phyloP scores from a whole-genome alignment of 2,329 filamentous ascomycete species.

The Pyrenochaeta sp. region DNA sequence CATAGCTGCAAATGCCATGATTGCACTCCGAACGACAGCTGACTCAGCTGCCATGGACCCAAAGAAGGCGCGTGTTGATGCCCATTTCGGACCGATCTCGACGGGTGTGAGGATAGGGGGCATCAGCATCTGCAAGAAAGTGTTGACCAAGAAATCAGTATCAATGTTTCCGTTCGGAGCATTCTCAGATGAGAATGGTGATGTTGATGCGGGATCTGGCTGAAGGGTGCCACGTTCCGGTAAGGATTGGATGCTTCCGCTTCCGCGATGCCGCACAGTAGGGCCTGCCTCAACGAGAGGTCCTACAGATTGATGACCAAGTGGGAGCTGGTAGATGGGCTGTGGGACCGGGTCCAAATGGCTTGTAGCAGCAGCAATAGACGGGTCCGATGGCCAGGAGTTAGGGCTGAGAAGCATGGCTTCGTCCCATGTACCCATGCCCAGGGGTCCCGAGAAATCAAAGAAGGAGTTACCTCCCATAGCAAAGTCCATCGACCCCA shows the following conservation, averaged over 20 bases:
- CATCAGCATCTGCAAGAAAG: constrained; percentile 58
- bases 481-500: constrained; percentile 25
- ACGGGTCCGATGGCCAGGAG: constrained; percentile 37
- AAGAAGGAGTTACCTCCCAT: constrained; percentile 29
- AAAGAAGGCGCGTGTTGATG: constrained; percentile 58
- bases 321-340: constrained; percentile 27
- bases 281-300: constrained; percentile 15
- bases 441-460: constrained; percentile 37
- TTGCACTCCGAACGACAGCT: constrained; percentile 56
- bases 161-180: constrained; percentile 28
- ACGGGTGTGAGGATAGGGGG: constrained; percentile 62
- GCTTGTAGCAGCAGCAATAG: constrained; percentile 12
- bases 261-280: constrained; percentile 5
- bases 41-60: constrained; percentile 58
- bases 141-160: constrained; percentile 55
- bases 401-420: constrained; percentile 41
- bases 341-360: constrained; percentile 27
- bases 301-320: constrained; percentile 21
- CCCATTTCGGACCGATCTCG: constrained; percentile 60
- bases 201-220: constrained; percentile 32
- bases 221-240: constrained; percentile 20
- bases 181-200: constrained; percentile 39
- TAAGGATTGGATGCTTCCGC: constrained; percentile 19
- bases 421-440: constrained; percentile 39
- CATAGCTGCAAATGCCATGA: constrained; percentile 61